A percentile compares a stretch with the other conserved stretches of the same genome.
Conservation (phyloP, 2,329 filamentous ascomycete genomes). For the Lachnellula occidentalis region DNA sequence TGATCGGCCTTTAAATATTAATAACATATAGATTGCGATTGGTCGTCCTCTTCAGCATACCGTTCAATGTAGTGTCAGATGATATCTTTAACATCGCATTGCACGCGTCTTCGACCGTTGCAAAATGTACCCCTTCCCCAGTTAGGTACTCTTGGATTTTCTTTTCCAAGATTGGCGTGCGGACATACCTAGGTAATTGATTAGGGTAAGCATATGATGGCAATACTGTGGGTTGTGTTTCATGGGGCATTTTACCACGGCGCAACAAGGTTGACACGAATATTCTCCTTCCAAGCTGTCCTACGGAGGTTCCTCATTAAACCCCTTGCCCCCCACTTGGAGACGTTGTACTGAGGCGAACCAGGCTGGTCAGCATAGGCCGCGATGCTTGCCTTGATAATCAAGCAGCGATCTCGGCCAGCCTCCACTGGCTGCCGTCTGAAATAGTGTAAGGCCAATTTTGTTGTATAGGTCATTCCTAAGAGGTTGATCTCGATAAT, state of each 20-base stretch:
- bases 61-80: too few relatives aligned
- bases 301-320: constrained; percentile 38
- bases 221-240: too few relatives aligned
- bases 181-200: too few relatives aligned
- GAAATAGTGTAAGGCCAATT: constrained; percentile 43
- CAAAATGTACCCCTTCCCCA: too few relatives aligned
- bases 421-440: constrained; percentile 34
- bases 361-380: constrained; percentile 42
- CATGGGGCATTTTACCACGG: constrained; percentile 33
- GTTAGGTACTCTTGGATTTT: too few relatives aligned
- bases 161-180: too few relatives aligned
- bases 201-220: too few relatives aligned
- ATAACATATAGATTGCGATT: too few relatives aligned
- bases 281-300: constrained; percentile 36
- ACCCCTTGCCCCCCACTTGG: constrained; percentile 40
- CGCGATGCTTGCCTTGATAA: constrained; percentile 44
- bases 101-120: too few relatives aligned
- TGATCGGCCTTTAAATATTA: not conserved
- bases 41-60: too few relatives aligned
- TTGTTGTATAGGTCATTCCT: constrained; percentile 41
- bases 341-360: constrained; percentile 38
- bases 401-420: constrained; percentile 41
- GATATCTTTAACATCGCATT: too few relatives aligned
- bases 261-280: constrained; percentile 43
- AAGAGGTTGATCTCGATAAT: constrained; percentile 38